Base-by-base conservation (phyloP, 768 basidiomycete genomes). In the Tricholoma matsutake region DNA sequence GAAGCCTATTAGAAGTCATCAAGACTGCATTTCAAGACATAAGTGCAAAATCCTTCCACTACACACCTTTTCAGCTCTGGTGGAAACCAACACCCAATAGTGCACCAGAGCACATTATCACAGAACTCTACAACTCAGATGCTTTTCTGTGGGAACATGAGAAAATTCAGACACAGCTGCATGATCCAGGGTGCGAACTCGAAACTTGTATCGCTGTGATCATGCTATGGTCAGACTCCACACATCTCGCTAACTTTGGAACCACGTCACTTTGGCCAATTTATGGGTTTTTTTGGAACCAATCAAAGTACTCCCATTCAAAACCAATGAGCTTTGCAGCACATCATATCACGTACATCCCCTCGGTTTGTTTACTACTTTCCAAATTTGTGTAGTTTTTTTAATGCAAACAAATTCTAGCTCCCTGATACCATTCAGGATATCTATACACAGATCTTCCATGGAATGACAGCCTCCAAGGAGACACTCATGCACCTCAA, bases 231-330 rank as follows among this genome's bases (percentile, higher is more conserved):
- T 56, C 72, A 0, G 73, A 75, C 56, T 61, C 67, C 1, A 75
- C 73, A 0, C 71, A 72, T 52, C 66, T 74, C 6, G 59, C 72
- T 1, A 61, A 67, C 5, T 79, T 79, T 63, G 76, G 77, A 0
- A 67, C 55, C 22, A 69, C 75, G 0, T 64, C 65, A 0, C 63
- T 78, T 3, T 81, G 77, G 78, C 79, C 22, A 25, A 1, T 25
- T 25, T 25, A 25, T 25, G 22, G 22, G 22, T 25, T 25, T 25
- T 1, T 25, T 25, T 1, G 22, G 22, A 25, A 25, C 22, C 22
- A 25, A 25, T 25, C 22, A 25, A 25, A 25, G 22, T 25, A 25
- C 22, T 25, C 22, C 22, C 22, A 25, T 3, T 25, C 22, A 25
- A 25, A 25, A 25, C 22, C 22, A 25, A 25, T 3, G 3, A 25